Evolutionary conservation across 2,329 filamentous ascomycete genomes (phyloP), one percentile per base, ranked within the genome.

Genomic region (Paecilomyces formosus): DNA sequence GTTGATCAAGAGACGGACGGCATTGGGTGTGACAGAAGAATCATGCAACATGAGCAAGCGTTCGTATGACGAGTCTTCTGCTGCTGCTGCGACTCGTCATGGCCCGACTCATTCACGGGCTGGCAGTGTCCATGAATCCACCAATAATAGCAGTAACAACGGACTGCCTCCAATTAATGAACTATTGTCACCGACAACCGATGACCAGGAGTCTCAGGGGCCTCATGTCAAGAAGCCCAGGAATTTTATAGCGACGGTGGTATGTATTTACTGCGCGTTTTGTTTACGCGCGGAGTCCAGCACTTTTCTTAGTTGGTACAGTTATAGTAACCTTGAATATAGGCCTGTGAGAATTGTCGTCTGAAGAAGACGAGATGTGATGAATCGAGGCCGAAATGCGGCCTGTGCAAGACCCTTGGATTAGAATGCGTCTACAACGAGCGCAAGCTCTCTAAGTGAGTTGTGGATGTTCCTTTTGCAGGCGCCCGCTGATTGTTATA

Each of bases 301-400:
- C 4, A 2, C 3, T 21, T 45, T 18, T 9, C 12, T 3, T 21
- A 18, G 15, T 5, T 7, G n/a, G 9, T n/a, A 8, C 2, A 15
- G n/a, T 18, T 54, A 30, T 9, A n/a, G 56, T 54, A 61, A 54
- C 52, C 39, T 50, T 52, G 30, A 45, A 52, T 22, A 7, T 61
- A 78, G 79, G 81, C 81, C 2, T 83, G 81, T 63, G 80, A 83
- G 63, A 76, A 75, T 15, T 83, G 81, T 64, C 74, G 81, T 26
- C 69, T 78, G 54, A 80, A 81, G 64, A 83, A 83, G 69, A 82
- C 80, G 18, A 69, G 79, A 70, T 83, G 81, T 66, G 81, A 83
- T 61, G 81, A 82, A 66, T 81, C 81, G 59, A 72, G 78, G 31
- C 81, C 81, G 54, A 72, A 67, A 60, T 83, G 81, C 62, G 80